These are phyloP conservation scores for Ustulina deusta DNA, from an alignment of 2,329 filamentous ascomycete species.

Conservation along the genomic window DNA sequence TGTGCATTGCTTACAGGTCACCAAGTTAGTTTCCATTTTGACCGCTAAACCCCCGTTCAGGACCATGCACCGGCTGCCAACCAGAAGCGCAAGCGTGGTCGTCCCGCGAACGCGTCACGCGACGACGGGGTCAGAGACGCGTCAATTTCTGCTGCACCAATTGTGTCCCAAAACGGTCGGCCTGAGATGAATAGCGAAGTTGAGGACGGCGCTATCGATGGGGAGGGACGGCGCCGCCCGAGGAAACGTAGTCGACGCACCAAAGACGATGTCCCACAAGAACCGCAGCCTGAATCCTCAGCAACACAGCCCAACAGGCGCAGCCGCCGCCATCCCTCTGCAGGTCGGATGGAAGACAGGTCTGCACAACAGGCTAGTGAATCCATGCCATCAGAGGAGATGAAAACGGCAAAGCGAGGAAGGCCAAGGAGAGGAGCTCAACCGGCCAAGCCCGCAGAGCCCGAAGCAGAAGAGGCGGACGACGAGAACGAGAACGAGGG, in stretches of 20 bases:
- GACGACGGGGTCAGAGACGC: constrained; percentile 45
- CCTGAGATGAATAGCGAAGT: constrained; percentile 28
- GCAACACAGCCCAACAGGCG: constrained; percentile 40
- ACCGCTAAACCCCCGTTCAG: constrained; percentile 36
- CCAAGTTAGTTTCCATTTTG: neutral
- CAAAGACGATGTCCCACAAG: constrained; percentile 34
- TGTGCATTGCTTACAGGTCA: neutral
- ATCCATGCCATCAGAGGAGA: constrained; percentile 21
- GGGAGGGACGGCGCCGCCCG: constrained; percentile 41
- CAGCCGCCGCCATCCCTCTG: constrained; percentile 47
- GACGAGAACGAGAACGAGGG: constrained; percentile 51
- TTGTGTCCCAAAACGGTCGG: constrained; percentile 38
- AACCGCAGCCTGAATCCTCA: constrained; percentile 40
- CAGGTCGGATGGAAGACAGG: constrained; percentile 10
- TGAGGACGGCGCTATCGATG: constrained; percentile 41
- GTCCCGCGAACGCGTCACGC: constrained; percentile 57
- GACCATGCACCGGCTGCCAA: constrained; percentile 47
- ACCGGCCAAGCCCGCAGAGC: constrained; percentile 32
- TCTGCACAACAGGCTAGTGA: constrained; percentile 7
- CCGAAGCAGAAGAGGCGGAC: constrained; percentile 48
- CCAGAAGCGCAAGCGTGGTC: constrained; percentile 59
- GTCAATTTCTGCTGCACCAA: constrained; percentile 41
- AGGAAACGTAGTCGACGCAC: constrained; percentile 46
- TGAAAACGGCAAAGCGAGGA: constrained; percentile 21
- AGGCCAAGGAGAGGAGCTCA: constrained; percentile 36